phyloP scores from a whole-genome alignment of 2,329 filamentous ascomycete species.

The Trichoderma arundinaceum region DNA sequence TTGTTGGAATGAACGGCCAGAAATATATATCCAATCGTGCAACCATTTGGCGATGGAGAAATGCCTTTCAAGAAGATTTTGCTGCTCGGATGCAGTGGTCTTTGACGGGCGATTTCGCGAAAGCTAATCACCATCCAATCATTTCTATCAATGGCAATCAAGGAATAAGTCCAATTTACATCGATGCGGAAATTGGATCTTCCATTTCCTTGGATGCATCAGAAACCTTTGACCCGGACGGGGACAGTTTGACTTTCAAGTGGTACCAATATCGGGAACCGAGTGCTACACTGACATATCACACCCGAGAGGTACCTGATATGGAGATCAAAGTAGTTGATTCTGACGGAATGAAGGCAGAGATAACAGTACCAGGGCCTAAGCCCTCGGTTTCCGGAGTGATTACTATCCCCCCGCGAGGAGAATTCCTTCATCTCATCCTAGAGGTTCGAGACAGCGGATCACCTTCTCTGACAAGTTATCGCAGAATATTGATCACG shows the following conservation, averaged over 20 bases:
- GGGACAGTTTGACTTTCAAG: background rate
- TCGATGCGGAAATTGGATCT: background rate
- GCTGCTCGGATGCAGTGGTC: conserved; percentile 12
- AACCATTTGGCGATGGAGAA: conserved; percentile 5
- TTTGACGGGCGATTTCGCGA: background rate
- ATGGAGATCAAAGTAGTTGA: background rate
- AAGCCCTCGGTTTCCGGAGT: background rate
- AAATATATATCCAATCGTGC: background rate
- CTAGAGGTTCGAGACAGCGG: background rate
- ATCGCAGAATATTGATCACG: background rate
- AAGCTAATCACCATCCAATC: background rate
- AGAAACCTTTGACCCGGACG: background rate
- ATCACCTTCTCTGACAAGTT: background rate
- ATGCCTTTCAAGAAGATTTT: conserved; percentile 2
- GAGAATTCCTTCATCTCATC: conserved; percentile 1
- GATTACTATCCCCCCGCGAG: background rate
- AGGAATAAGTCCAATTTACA: background rate
- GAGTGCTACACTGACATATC: background rate
- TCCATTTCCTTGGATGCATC: background rate
- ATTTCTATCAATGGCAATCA: background rate
- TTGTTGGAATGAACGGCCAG: background rate
- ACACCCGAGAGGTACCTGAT: background rate
- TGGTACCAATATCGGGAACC: conserved; percentile 5
- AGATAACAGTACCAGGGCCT: background rate
- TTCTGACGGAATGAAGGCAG: background rate